A percentile compares a stretch with the other conserved stretches of the same genome.
Evolutionary conservation across 495 filamentous ascomycete species (phyloP).

Genomic region (Penicillium macrosclerotiorum): DNA sequence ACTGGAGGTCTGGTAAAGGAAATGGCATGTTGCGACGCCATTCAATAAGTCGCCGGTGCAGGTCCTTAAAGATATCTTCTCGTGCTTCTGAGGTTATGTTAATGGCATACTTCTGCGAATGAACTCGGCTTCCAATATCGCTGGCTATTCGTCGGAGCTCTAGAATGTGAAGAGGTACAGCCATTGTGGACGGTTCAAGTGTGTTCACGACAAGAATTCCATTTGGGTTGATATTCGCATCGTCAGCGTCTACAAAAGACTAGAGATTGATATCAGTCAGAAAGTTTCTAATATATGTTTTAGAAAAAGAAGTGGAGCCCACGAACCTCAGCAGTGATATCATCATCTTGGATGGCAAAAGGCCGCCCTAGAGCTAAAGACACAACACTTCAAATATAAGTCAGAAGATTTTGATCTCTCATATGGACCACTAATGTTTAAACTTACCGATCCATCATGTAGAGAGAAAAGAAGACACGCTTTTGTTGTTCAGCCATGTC

Average conservation of each 20-base stretch:
- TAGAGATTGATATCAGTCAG: constrained; percentile 10
- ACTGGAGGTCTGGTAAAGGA: constrained; percentile 34
- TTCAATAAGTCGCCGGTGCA: constrained; percentile 35
- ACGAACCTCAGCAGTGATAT: constrained; percentile 35
- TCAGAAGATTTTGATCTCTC: no score
- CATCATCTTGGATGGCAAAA: constrained; percentile 40
- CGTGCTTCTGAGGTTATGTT: constrained; percentile 16
- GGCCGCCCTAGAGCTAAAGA: constrained; percentile 39
- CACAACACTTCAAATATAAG: constrained; percentile 28
- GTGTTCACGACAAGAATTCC: constrained; percentile 13
- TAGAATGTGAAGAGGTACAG: constrained; percentile 39
- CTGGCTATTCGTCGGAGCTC: constrained; percentile 35
- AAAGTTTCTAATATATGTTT: no score
- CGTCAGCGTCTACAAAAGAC: constrained; percentile 36
- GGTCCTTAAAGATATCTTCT: constrained; percentile 22
- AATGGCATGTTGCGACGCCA: constrained; percentile 44
- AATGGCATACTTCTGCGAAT: constrained; percentile 15
- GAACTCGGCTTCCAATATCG: constrained; percentile 29
- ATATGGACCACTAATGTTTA: no score
- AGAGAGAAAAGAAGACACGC: constrained; percentile 39
- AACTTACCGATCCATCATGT: constrained; percentile 46
- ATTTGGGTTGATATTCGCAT: constrained; percentile 29
- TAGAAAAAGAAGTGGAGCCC: no score
- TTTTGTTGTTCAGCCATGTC: constrained; percentile 34
- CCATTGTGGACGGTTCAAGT: constrained; percentile 33